Evolutionary conservation across 192 early-diverging fungal species (phyloP).

Genomic region (Linnemannia schmuckeri): DNA sequence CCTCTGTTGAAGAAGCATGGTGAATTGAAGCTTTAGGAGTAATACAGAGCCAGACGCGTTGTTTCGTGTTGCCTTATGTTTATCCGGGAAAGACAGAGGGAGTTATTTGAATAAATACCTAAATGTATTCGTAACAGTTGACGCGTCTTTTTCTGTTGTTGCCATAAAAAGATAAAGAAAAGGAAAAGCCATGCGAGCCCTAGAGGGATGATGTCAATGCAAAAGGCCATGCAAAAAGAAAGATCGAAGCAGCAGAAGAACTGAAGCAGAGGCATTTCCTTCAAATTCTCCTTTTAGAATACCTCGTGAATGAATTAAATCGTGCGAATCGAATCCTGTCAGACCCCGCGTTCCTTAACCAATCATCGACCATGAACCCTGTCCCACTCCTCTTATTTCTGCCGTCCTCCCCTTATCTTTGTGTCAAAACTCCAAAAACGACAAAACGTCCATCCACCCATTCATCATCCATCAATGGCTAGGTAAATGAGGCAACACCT

Average conservation of each 20-base stretch:
- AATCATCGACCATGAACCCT: not conserved
- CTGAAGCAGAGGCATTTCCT: no score
- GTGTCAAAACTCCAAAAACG: not conserved
- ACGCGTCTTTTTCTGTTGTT: not conserved
- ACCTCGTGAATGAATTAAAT: not conserved
- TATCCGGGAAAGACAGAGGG: not conserved
- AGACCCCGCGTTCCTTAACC: not conserved
- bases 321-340: not conserved
- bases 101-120: not conserved
- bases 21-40: conserved; percentile 30
- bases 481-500: not conserved
- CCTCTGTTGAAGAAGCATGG: conserved; percentile 37
- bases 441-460: not conserved
- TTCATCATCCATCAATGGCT: not conserved
- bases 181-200: not conserved
- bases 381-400: not conserved
- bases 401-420: not conserved
- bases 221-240: not conserved
- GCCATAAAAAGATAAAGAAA: not conserved
- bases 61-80: not conserved
- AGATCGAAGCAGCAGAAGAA: no score
- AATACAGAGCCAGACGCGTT: no score
- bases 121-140: not conserved
- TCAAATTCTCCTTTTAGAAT: no score
- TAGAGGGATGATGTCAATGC: not conserved